phyloP scores from a whole-genome alignment of 2,329 filamentous ascomycete genomes.

The Epichloe aotearoae region DNA sequence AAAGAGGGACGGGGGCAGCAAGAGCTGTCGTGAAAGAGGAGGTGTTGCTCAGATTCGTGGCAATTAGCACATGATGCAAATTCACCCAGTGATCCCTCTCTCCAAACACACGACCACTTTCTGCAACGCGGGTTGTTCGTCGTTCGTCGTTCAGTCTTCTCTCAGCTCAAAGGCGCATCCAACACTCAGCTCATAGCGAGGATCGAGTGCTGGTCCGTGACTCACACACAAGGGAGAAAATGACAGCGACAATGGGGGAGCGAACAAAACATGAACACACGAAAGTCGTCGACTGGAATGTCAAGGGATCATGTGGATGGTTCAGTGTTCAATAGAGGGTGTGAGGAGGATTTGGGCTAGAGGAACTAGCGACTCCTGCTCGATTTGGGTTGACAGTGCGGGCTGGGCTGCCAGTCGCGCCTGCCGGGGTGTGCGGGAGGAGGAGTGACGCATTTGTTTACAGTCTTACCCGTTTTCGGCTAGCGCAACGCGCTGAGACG shows the following conservation, averaged over 20 bases:
- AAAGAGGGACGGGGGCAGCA: not conserved
- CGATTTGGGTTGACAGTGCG: constrained; percentile 5
- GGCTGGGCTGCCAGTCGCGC: constrained; percentile 8
- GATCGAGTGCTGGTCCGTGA: not conserved
- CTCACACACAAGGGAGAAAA: not conserved
- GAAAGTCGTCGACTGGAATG: constrained; percentile 3
- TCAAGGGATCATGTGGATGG: constrained; percentile 4
- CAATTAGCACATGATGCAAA: constrained; percentile 6
- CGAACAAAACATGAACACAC: constrained; percentile 2
- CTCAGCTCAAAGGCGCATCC: constrained; percentile 3
- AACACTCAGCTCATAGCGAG: constrained; percentile 3
- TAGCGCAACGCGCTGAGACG: constrained; percentile 21
- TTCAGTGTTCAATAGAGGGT: constrained; percentile 4
- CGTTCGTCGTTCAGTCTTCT: not conserved
- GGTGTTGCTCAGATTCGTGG: constrained; percentile 3
- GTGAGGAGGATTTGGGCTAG: constrained; percentile 4
- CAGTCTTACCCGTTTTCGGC: constrained; percentile 14
- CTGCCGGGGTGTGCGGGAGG: constrained; percentile 7
- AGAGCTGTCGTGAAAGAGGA: not conserved
- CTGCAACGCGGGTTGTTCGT: constrained; percentile 3
- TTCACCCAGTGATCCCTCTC: constrained; percentile 1
- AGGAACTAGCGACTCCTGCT: constrained; percentile 4
- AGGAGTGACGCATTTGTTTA: constrained; percentile 27
- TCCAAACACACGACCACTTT: not conserved
- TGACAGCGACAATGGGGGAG: not conserved